Conservation (phyloP, 1,139 yeast genomes). For the Debaryomyces singareniensis region DNA sequence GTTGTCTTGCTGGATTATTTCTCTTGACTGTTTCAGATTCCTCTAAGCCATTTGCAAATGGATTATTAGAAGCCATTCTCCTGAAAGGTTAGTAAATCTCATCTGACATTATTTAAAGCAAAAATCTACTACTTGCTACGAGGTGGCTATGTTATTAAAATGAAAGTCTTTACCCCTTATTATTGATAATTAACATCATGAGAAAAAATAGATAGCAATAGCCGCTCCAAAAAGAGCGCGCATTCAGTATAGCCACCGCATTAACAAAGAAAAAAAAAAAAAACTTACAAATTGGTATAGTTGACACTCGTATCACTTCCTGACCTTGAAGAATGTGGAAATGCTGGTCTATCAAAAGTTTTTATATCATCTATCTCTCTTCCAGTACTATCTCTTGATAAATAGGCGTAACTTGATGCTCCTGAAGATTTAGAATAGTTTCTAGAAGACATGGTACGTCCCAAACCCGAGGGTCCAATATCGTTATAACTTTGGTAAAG, state of each 20-base stretch:
- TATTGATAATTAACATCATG: background rate
- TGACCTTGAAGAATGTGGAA: slow-evolving; percentile 26
- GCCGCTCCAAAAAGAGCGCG: slow-evolving; percentile 1
- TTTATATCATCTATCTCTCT: too few relatives aligned
- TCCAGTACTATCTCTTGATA: too few relatives aligned
- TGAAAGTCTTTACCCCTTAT: too few relatives aligned
- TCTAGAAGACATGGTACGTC: background rate
- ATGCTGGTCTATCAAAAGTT: slow-evolving; percentile 16
- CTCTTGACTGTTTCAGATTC: slow-evolving; percentile 31
- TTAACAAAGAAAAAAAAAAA: slow-evolving; percentile 1
- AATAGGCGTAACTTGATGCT: too few relatives aligned
- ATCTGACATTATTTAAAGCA: too few relatives aligned
- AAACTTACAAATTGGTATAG: slow-evolving; percentile 28
- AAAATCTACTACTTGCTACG: too few relatives aligned
- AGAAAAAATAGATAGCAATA: background rate
- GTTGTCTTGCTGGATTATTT: slow-evolving; percentile 10
- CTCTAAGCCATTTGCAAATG: slow-evolving; percentile 45
- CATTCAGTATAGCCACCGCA: background rate
- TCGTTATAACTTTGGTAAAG: slow-evolving; percentile 5
- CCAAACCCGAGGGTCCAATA: background rate
- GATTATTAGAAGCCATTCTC: slow-evolving; percentile 49
- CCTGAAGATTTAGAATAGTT: slow-evolving; percentile 1
- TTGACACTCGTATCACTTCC: slow-evolving; percentile 38
- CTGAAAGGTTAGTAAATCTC: slow-evolving; percentile 15
- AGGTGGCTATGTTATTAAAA: too few relatives aligned